Base-by-base conservation (phyloP, 2,329 filamentous ascomycete genomes). In the Tolypocladium album region DNA sequence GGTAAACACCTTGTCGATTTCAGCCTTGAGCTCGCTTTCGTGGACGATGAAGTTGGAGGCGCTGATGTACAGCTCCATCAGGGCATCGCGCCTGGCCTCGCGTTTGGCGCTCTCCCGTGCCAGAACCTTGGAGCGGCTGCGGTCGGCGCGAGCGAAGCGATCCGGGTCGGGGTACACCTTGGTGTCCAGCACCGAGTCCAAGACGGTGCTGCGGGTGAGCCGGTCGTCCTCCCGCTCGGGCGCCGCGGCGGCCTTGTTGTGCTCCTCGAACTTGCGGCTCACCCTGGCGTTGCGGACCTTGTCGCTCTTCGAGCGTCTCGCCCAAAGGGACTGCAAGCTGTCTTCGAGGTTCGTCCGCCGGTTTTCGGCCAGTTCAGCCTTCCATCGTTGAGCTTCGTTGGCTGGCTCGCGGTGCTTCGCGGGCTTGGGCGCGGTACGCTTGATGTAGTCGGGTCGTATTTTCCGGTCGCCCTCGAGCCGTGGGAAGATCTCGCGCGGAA, bases 1-100 rank as follows among this genome's bases (percentile, higher is more conserved):
- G 20, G 84, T 82, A 75, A 97, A 99, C n/a, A 88, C 80, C 63
- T 80, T 76, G 27, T 95, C 88, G 60, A 97, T 87, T 64, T 86
- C 82, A 20, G 79, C 78, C 66, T 89, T 82, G 40, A 99, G 82
- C 71, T 96, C 88, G 57, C 81, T 76, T 71, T 96, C 92, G 31
- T 82, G 87, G 22, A 91, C 87, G 70, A 99, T 97, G 76, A 97
- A 99, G 45, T 84, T 79, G 34, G 88, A 84, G 6, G 94, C 92
- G 67, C 92, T 89, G 76, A 94, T 89, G 76, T 99, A 99, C 15
- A 99, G 82, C 61, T 90, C 86, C 74, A 96, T 90, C 38, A 99
- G 76, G 20, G 87, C 82, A 65, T 93, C 85, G 62, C 83, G 80
- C 57, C 88, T 83, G 58, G 81, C 79, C 61, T 86, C 80, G 52